Conservation (phyloP, 139 green algal genomes). For the Picochlorum sp. region DNA sequence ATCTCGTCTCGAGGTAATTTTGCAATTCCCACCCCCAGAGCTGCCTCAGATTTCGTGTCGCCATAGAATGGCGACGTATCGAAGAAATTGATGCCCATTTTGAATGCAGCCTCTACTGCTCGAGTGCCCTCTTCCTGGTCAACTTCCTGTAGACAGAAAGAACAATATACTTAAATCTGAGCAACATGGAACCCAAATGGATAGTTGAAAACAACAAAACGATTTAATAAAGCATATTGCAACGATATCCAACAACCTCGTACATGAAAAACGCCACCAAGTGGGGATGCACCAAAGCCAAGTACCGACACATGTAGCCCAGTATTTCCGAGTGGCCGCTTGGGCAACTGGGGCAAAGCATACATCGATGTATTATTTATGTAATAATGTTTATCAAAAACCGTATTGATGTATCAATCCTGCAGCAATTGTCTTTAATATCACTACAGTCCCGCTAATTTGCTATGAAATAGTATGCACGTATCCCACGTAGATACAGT, state of each 20-base stretch:
- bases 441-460: too few species aligned
- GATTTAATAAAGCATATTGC: not conserved
- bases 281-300: constrained; percentile 81
- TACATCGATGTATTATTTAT: not conserved
- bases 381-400: not conserved
- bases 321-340: constrained; percentile 61
- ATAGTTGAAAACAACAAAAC: not conserved
- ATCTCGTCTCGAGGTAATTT: constrained; percentile 66
- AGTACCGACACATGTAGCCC: constrained; percentile 78
- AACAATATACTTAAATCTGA: not conserved
- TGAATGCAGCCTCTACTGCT: constrained; percentile 71
- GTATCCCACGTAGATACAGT: too few species aligned
- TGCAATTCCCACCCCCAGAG: constrained; percentile 60
- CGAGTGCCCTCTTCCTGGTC: constrained; percentile 44
- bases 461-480: too few species aligned
- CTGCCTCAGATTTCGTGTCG: constrained; percentile 61
- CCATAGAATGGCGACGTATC: constrained; percentile 95
- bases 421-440: too few species aligned
- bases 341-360: constrained; percentile 34
- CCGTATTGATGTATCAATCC: too few species aligned
- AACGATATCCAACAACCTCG: not conserved
- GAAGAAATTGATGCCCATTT: constrained; percentile 87
- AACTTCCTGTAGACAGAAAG: constrained; percentile 36
- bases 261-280: constrained; percentile 78
- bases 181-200: not conserved